Conservation (phyloP, 2,329 filamentous ascomycete species). For the Botryotinia calthae region DNA sequence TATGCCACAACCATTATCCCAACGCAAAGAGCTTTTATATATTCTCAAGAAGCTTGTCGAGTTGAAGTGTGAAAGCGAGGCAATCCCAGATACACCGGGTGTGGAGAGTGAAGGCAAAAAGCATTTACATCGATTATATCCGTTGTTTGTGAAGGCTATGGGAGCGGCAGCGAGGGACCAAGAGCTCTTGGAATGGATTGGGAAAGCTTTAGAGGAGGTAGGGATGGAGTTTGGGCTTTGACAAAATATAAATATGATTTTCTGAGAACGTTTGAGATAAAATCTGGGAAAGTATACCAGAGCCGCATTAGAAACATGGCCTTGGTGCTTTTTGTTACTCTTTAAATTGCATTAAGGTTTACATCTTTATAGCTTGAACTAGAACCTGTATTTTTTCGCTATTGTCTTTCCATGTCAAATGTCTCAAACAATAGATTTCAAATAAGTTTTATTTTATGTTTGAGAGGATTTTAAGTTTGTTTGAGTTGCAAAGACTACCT, state of each 20-base stretch:
- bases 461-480: slow-evolving; percentile 1
- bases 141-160: slow-evolving; percentile 66
- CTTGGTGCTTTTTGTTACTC: not conserved
- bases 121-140: slow-evolving; percentile 79
- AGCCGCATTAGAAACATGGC: not conserved
- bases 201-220: slow-evolving; percentile 60
- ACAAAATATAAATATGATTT: slow-evolving; percentile 7
- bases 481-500: slow-evolving; percentile 9
- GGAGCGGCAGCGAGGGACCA: slow-evolving; percentile 61
- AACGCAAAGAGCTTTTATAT: slow-evolving; percentile 74
- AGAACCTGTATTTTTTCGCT: not conserved
- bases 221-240: slow-evolving; percentile 51
- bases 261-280: slow-evolving; percentile 13
- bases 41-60: slow-evolving; percentile 64
- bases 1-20: slow-evolving; percentile 82
- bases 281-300: not conserved
- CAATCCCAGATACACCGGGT: slow-evolving; percentile 58
- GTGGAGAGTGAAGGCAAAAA: slow-evolving; percentile 61
- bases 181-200: slow-evolving; percentile 56
- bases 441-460: not conserved
- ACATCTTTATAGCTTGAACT: not conserved
- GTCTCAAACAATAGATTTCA: not conserved
- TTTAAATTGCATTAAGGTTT: not conserved
- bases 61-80: slow-evolving; percentile 66
- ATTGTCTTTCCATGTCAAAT: not conserved